Percentiles rank a stretch among this genome's conserved stretches.
Conservation (phyloP, 2,329 filamentous ascomycete genomes). For the Cercospora sojina region DNA sequence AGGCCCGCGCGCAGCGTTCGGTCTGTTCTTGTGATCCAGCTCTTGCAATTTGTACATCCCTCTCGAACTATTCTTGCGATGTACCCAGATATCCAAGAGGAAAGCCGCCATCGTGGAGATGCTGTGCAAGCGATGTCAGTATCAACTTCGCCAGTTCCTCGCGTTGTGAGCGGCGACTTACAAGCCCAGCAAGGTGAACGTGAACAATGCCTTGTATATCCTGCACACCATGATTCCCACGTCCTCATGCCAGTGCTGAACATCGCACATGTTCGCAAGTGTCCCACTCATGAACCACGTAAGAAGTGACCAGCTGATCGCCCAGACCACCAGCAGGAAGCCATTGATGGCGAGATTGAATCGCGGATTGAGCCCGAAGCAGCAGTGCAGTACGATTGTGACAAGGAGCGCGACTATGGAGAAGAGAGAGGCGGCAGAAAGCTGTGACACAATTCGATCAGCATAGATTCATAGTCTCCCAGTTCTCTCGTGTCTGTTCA, state of each 20-base stretch:
- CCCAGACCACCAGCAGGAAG: conserved; percentile 53
- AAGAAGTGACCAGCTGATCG: conserved; percentile 52
- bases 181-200: conserved; percentile 53
- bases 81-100: conserved; percentile 53
- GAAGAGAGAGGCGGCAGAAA: conserved; percentile 53
- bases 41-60: conserved; percentile 53
- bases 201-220: conserved; percentile 60
- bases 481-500: not conserved
- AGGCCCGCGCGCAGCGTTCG: conserved; percentile 30
- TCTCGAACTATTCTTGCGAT: conserved; percentile 44
- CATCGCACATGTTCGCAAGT: conserved; percentile 50
- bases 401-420: conserved; percentile 51
- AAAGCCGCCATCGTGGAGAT: conserved; percentile 50
- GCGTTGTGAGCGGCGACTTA: conserved; percentile 30
- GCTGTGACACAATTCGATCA: conserved; percentile 39
- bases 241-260: conserved; percentile 50
- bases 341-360: conserved; percentile 53
- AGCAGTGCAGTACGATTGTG: conserved; percentile 54
- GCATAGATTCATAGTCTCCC: not conserved
- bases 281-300: conserved; percentile 56
- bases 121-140: conserved; percentile 27
- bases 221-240: conserved; percentile 57
- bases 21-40: conserved; percentile 35
- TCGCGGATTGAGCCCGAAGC: conserved; percentile 52
- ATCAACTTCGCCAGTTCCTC: not conserved